Percentiles rank a stretch among this genome's conserved stretches.
Conservation (phyloP, 139 green algal species). For the Klebsormidium nitens region DNA sequence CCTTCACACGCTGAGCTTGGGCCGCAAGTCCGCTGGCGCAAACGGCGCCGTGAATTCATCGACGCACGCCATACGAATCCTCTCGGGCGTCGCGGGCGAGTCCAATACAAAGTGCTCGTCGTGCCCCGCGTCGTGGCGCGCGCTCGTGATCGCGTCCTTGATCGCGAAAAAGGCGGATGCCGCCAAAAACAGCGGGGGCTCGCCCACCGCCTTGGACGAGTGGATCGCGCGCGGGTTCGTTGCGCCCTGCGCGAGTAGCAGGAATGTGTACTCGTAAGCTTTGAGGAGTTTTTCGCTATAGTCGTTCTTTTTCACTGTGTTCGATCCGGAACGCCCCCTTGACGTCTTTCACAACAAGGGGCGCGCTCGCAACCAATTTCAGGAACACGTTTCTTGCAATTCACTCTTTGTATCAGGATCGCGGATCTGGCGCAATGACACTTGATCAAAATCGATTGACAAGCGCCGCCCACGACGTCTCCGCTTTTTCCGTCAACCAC, state of each 20-base stretch:
- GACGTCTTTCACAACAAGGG: no score
- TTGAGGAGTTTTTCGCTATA: no score
- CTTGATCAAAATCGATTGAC: no score
- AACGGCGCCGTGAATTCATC: conserved; percentile 60
- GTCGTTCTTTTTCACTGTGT: no score
- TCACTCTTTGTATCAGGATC: no score
- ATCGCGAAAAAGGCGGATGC: conserved; percentile 84
- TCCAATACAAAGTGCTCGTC: conserved; percentile 72
- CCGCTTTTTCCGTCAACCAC: no score
- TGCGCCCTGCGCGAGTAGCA: conserved; percentile 43
- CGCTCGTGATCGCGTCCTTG: conserved; percentile 76
- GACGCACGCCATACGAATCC: conserved; percentile 77
- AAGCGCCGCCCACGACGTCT: no score
- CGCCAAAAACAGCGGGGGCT: conserved; percentile 89
- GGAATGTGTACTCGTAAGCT: no score
- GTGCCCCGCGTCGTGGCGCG: conserved; percentile 48
- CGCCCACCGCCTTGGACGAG: conserved; percentile 89
- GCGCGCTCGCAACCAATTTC: no score
- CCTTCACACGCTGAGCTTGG: conserved; percentile 46
- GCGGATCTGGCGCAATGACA: no score
- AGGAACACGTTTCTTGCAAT: no score
- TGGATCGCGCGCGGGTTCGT: conserved; percentile 76
- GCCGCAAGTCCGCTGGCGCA: conserved; percentile 32
- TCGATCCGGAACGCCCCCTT: no score
- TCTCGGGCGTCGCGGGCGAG: conserved; percentile 80